A percentile compares a stretch with the other conserved stretches of the same genome.
phyloP scores from a whole-genome alignment of 2,329 filamentous ascomycete species.

The Trichoderma koningii region DNA sequence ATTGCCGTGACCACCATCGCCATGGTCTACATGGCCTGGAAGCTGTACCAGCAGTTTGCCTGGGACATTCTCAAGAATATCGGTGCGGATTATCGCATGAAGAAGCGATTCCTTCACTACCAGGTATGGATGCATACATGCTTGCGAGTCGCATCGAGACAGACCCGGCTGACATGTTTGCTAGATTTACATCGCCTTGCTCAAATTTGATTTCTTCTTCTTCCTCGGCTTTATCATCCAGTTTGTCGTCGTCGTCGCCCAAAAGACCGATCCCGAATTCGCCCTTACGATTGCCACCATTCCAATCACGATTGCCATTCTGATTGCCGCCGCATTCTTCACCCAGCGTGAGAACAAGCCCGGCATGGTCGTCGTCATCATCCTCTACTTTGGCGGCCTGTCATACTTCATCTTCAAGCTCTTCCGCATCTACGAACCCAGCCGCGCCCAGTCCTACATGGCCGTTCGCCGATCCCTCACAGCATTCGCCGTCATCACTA shows the following conservation, averaged over 20 bases:
- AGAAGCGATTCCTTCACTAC: slow-evolving; percentile 92
- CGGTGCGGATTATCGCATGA: slow-evolving; percentile 94
- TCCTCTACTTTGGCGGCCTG: slow-evolving; percentile 84
- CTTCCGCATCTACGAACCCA: slow-evolving; percentile 83
- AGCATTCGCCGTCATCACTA: slow-evolving; percentile 90
- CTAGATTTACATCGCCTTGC: slow-evolving; percentile 92
- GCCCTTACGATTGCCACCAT: slow-evolving; percentile 86
- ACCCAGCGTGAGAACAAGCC: slow-evolving; percentile 78
- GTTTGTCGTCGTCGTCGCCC: slow-evolving; percentile 87
- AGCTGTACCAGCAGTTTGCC: slow-evolving; percentile 96
- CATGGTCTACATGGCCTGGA: slow-evolving; percentile 82
- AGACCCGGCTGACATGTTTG: slow-evolving; percentile 28
- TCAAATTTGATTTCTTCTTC: slow-evolving; percentile 99
- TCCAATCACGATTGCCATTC: slow-evolving; percentile 85
- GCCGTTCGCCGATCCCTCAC: slow-evolving; percentile 85
- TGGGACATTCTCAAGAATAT: slow-evolving; percentile 99
- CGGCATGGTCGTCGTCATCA: slow-evolving; percentile 77
- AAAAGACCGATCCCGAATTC: slow-evolving; percentile 71
- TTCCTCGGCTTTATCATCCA: slow-evolving; percentile 98
- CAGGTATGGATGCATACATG: slow-evolving; percentile 61
- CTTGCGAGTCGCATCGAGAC: not conserved
- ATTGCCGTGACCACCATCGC: slow-evolving; percentile 73
- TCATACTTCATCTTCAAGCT: slow-evolving; percentile 99
- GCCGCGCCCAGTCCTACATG: slow-evolving; percentile 62
- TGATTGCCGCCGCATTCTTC: slow-evolving; percentile 81